Percentiles rank a stretch among this genome's conserved stretches.
Evolutionary conservation across 1,139 yeast genomes (phyloP).

Genomic region (Hansenula lynferdii): DNA sequence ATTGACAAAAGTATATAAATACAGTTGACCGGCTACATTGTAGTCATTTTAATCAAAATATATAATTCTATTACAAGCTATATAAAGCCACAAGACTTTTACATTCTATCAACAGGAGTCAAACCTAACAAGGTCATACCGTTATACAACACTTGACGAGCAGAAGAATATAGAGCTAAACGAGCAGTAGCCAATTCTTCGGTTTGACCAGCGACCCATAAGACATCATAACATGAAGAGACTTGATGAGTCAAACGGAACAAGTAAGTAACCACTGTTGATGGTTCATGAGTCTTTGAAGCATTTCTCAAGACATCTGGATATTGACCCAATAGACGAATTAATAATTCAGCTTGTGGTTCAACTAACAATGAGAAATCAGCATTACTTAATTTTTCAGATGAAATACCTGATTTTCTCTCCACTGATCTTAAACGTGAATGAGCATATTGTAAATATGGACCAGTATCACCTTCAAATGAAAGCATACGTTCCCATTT

Average conservation of each 20-base stretch:
- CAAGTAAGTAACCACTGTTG: constrained; percentile 90
- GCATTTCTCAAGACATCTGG: constrained; percentile 91
- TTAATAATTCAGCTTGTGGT: constrained; percentile 66
- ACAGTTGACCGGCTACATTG: too few relatives aligned
- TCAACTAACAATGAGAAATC: constrained; percentile 71
- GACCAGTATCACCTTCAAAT: constrained; percentile 99
- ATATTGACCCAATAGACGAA: constrained; percentile 81
- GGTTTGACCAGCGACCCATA: constrained; percentile 98
- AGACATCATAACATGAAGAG: constrained; percentile 88
- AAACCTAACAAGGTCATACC: constrained; percentile 91
- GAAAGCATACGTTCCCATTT: constrained; percentile 99
- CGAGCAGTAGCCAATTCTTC: constrained; percentile 86
- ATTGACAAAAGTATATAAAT: too few relatives aligned
- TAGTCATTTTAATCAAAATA: too few relatives aligned
- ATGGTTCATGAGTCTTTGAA: constrained; percentile 82
- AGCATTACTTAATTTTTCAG: constrained; percentile 48
- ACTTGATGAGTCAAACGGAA: constrained; percentile 92
- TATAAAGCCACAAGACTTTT: too few relatives aligned
- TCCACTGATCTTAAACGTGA: constrained; percentile 94
- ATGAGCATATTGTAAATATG: constrained; percentile 97
- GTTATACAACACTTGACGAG: constrained; percentile 83
- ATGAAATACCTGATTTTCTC: constrained; percentile 60
- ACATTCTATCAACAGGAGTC: constrained; percentile 99
- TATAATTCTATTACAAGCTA: too few relatives aligned
- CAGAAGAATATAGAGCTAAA: constrained; percentile 86